Evolutionary conservation across 2,329 filamentous ascomycete species (phyloP).

Genomic region (Pezicula radicicola): DNA sequence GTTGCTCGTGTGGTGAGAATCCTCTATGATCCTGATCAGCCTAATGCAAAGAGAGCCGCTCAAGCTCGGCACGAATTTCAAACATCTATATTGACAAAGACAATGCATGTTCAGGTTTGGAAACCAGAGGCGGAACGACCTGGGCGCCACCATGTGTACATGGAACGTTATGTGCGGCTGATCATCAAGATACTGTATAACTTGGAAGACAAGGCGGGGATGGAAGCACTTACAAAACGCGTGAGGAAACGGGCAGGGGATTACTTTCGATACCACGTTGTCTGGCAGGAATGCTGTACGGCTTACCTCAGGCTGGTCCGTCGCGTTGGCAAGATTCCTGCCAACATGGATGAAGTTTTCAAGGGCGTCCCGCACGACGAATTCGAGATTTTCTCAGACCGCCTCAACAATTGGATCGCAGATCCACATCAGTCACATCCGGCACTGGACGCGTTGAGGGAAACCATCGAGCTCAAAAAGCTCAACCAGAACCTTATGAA

Average conservation of each 20-base stretch:
- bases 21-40: slow-evolving; percentile 51
- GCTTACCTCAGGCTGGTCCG: slow-evolving; percentile 48
- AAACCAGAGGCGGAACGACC: slow-evolving; percentile 68
- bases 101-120: slow-evolving; percentile 72
- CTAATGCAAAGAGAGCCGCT: slow-evolving; percentile 42
- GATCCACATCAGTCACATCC: slow-evolving; percentile 41
- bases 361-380: slow-evolving; percentile 62
- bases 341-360: slow-evolving; percentile 66
- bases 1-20: slow-evolving; percentile 59
- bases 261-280: slow-evolving; percentile 21
- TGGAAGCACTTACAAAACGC: slow-evolving; percentile 62
- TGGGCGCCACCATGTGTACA: slow-evolving; percentile 72
- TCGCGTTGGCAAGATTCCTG: slow-evolving; percentile 49
- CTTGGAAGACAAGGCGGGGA: slow-evolving; percentile 56
- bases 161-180: slow-evolving; percentile 65
- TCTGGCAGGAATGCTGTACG: slow-evolving; percentile 26
- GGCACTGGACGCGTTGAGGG: slow-evolving; percentile 60
- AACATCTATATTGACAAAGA: slow-evolving; percentile 72
- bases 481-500: slow-evolving; percentile 90
- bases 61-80: slow-evolving; percentile 63
- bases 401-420: slow-evolving; percentile 57
- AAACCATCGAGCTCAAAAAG: slow-evolving; percentile 68
- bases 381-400: slow-evolving; percentile 55
- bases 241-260: slow-evolving; percentile 63
- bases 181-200: slow-evolving; percentile 60